Evolutionary conservation across 108 stramenopile genomes (phyloP), one percentile per base, ranked within the genome.

Genomic region (Aurantiochytrium sp.): DNA sequence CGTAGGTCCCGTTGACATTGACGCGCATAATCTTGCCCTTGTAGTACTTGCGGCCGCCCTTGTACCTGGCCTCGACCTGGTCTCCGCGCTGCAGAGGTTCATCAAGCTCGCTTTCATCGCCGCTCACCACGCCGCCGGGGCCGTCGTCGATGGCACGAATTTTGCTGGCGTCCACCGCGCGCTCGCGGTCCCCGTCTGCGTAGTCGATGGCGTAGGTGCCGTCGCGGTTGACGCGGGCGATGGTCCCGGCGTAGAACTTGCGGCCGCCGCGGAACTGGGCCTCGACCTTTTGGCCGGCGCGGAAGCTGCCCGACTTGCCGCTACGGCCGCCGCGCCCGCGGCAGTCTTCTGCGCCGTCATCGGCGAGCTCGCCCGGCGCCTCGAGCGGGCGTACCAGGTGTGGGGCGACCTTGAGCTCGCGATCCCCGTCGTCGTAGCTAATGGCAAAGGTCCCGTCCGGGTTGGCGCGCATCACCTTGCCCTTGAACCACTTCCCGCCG

Each of bases 151-250:
- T 4, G 4, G 24, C 32, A 4, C 88, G 69, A 31, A 88, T 52
- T 30, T 22, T 37, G 1, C 10, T 12, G 6, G 73, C 42, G 73
- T 41, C 42, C 6, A 87, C 55, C 39, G 32, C 8, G 24, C 6
- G 22, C 27, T 92, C 89, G 12, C 50, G 37, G 30, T 92, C 92
- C 24, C 92, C 92, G 54, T 92, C 92, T 48, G 90, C 90, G 55
- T 92, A 92, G 54, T 89, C 87, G 24, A 92, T 90, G 55, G 90
- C 91, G 55, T 52, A 88, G 10, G 89, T 91, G 55, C 88, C 90
- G 55, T 92, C 88, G 52, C 52, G 32, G 42, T 55, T 52, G 19
- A 88, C 90, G 0, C 89, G 59, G n/a, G 34, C 21, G n/a, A 92
- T 89, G 30, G 59, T 89, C 12, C 92, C 92, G 37, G 87, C 37